Percentiles rank a stretch among this genome's conserved stretches.
These are phyloP conservation scores for Fusarium lateritium DNA, from an alignment of 2,329 filamentous ascomycete species.

Conservation along the genomic window DNA sequence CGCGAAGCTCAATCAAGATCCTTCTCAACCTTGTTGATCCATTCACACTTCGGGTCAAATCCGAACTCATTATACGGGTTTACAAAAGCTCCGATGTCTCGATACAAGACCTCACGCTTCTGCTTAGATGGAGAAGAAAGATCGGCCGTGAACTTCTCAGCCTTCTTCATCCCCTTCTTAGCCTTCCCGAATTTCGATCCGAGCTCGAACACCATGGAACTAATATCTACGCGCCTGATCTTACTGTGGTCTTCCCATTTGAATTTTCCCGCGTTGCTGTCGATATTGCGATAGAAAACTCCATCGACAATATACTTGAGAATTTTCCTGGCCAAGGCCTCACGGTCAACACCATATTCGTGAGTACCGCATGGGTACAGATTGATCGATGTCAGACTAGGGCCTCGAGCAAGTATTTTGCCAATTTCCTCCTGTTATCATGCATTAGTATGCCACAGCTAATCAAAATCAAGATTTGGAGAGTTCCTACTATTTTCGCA, in stretches of 20 bases:
- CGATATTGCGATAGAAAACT: background rate
- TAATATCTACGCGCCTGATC: slow-evolving; percentile 6
- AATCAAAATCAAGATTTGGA: no score
- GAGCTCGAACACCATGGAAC: slow-evolving; percentile 14
- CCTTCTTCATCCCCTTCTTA: slow-evolving; percentile 17
- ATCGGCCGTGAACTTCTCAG: slow-evolving; percentile 8
- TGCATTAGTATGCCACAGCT: background rate
- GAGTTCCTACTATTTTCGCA: slow-evolving; percentile 14
- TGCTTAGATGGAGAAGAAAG: background rate
- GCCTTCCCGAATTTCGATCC: slow-evolving; percentile 19
- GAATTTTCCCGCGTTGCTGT: background rate
- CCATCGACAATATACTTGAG: slow-evolving; percentile 1
- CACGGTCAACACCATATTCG: background rate
- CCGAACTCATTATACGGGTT: background rate
- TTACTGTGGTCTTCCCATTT: slow-evolving; percentile 38
- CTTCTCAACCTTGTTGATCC: slow-evolving; percentile 20
- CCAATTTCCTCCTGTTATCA: slow-evolving; percentile 21
- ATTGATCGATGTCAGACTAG: slow-evolving; percentile 18
- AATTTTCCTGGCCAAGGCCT: background rate
- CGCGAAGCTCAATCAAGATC: background rate
- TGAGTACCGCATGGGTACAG: slow-evolving; percentile 5
- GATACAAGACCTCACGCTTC: slow-evolving; percentile 14
- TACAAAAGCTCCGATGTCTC: slow-evolving; percentile 8
- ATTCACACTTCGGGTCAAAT: slow-evolving; percentile 5
- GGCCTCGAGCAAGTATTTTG: slow-evolving; percentile 8